Evolutionary conservation across 129 eudicot genomes (phyloP).

Genomic region (Scalesia atractyloides): DNA sequence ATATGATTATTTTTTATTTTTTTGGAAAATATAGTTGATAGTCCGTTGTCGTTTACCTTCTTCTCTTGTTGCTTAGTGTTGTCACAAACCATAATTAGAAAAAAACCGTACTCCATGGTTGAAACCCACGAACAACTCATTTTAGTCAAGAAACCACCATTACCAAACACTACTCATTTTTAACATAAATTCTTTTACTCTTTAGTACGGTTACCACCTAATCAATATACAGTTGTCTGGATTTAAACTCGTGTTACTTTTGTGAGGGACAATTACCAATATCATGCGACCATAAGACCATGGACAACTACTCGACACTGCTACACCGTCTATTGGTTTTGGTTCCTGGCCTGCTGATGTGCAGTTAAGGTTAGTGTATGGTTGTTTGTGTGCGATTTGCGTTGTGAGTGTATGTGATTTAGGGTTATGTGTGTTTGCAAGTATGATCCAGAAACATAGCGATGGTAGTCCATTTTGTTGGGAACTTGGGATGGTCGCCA

Average conservation of each 20-base stretch:
- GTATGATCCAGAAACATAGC: background rate
- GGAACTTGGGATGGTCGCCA: background rate
- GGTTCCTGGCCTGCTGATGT: background rate
- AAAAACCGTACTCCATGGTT: too few relatives aligned
- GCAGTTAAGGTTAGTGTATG: background rate
- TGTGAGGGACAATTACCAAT: too few relatives aligned
- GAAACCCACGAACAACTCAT: background rate
- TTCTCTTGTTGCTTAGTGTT: background rate
- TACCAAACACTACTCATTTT: too few relatives aligned
- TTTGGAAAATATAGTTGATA: background rate
- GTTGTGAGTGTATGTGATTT: background rate
- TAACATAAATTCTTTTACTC: too few relatives aligned
- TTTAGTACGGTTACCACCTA: too few relatives aligned
- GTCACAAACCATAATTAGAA: background rate
- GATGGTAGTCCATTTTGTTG: background rate
- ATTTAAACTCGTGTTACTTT: too few relatives aligned
- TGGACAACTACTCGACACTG: too few relatives aligned
- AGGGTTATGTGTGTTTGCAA: background rate
- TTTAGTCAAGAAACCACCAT: too few relatives aligned
- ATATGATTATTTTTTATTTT: background rate
- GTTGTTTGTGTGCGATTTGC: background rate
- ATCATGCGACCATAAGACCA: too few relatives aligned
- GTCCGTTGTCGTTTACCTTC: background rate
- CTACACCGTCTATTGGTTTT: too few relatives aligned
- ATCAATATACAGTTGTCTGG: too few relatives aligned